Percentiles rank a stretch among this genome's conserved stretches.
These are phyloP conservation scores for Nannizziopsis barbatae DNA, from an alignment of 2,329 filamentous ascomycete genomes.

Conservation along the genomic window DNA sequence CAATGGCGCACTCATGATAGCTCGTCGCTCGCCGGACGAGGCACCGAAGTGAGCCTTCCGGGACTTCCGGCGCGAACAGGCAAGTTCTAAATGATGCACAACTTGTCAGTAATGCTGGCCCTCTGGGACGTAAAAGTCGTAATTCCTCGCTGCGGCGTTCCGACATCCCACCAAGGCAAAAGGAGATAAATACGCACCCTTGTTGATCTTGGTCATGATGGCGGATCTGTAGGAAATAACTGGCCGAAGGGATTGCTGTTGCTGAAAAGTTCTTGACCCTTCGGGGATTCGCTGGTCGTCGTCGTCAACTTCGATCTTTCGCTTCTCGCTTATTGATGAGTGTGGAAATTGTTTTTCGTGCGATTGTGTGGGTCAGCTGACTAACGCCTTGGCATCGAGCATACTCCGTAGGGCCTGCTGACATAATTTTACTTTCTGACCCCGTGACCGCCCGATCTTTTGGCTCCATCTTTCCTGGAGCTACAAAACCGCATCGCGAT, in stretches of 20 bases:
- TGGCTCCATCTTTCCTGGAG: neutral
- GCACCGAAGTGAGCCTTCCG: constrained; percentile 97
- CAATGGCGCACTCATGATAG: constrained; percentile 93
- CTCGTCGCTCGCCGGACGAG: constrained; percentile 83
- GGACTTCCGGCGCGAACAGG: constrained; percentile 91
- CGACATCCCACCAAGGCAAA: constrained; percentile 4
- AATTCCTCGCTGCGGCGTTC: neutral
- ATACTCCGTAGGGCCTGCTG: constrained; percentile 16
- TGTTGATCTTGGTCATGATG: constrained; percentile 26
- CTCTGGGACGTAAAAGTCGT: constrained; percentile 8
- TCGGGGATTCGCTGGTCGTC: constrained; percentile 11
- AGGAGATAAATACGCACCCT: constrained; percentile 19
- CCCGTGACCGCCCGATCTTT: neutral
- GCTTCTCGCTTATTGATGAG: constrained; percentile 6
- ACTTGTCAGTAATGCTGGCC: constrained; percentile 1
- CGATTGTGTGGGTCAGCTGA: constrained; percentile 18
- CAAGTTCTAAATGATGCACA: constrained; percentile 23
- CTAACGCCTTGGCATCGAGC: neutral
- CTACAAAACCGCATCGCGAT: neutral
- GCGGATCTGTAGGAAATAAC: constrained; percentile 17
- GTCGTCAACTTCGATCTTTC: constrained; percentile 10
- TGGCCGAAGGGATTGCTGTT: constrained; percentile 11
- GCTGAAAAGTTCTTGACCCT: constrained; percentile 7
- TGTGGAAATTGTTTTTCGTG: constrained; percentile 12
- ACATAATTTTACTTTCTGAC: constrained; percentile 2